Conservation (phyloP, 495 filamentous ascomycete genomes). For the Xanthoparmelia taractica region DNA sequence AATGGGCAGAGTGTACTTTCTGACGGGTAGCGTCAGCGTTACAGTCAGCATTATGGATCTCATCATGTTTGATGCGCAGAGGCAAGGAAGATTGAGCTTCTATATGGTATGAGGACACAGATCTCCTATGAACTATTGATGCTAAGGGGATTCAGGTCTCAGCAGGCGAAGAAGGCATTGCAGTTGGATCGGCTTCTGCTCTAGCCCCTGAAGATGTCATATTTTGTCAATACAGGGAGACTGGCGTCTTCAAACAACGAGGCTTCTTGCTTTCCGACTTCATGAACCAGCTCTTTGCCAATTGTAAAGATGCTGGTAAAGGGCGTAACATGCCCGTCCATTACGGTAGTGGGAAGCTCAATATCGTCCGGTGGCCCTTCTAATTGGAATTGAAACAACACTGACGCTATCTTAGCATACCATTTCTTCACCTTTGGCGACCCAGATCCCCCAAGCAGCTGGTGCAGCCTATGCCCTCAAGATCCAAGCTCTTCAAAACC, state of each 20-base stretch:
- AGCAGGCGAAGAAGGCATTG: slow-evolving; percentile 91
- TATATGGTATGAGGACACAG: slow-evolving; percentile 65
- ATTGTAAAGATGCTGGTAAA: slow-evolving; percentile 66
- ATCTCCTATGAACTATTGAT: neutral
- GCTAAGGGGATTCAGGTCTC: slow-evolving; percentile 49
- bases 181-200: slow-evolving; percentile 77
- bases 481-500: slow-evolving; percentile 68
- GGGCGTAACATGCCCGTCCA: slow-evolving; percentile 98
- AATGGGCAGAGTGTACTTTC: neutral
- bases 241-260: slow-evolving; percentile 81
- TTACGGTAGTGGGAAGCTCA: slow-evolving; percentile 75
- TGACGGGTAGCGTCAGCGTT: slow-evolving; percentile 11
- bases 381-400: neutral
- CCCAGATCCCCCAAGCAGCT: slow-evolving; percentile 89
- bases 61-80: slow-evolving; percentile 84
- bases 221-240: slow-evolving; percentile 92
- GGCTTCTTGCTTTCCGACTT: slow-evolving; percentile 82
- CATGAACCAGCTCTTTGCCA: slow-evolving; percentile 94
- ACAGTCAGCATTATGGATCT: slow-evolving; percentile 84
- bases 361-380: slow-evolving; percentile 52
- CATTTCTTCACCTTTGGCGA: slow-evolving; percentile 87
- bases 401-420: slow-evolving; percentile 54
- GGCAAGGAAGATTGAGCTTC: slow-evolving; percentile 79
- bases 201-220: slow-evolving; percentile 77
- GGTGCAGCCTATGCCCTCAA: slow-evolving; percentile 94